Evolutionary conservation across 73 alveolate genomes (phyloP), one percentile per base, ranked within the genome.

Genomic region (Tetrahymena thermophila): DNA sequence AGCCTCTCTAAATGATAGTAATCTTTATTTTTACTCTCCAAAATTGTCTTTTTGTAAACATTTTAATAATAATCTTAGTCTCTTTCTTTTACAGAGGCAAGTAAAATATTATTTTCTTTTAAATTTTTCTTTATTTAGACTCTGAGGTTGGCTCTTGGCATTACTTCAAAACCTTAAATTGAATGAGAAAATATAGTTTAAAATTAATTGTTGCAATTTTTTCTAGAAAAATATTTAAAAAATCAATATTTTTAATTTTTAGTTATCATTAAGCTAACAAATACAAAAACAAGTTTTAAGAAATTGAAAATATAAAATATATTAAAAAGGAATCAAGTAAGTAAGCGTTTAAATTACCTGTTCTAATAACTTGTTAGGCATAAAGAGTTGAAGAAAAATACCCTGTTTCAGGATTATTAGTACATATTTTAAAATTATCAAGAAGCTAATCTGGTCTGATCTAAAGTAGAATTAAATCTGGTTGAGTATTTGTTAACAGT

Each of bases 381-480:
- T 89, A 43, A n/a, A 93, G 55, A 31, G 93, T 58, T 11, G 94
- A 84, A 23, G 93, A 93, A 25, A 85, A 34, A 8, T 85, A 42
- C 35, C 94, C 93, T 37, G 93, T 85, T 34, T 85, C 71, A 34
- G 97, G 85, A 28, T 93, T 85, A 50, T 44, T 85, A 43, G 56
- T 56, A 28, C 85, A 85, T 85, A 43, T 37, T 55, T 95, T 93
- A 55, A 95, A 95, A 15, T 93, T 93, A 55, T 95, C 84, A 16
- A 95, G 85, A 35, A 95, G 43, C 56, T 85, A 44, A 89, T 95
- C 97, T 34, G 97, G 97, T 93, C 95, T 85, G 44, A 95, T 95
- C 94, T 95, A 93, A 16, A 95, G 83, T 93, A 95, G 71, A 34
- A 95, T 95, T 38, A 89, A 85, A 23, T 93, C 84, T 21, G 97